Conservation (phyloP, 306 rosid genomes). For the Vicia sativa region DNA sequence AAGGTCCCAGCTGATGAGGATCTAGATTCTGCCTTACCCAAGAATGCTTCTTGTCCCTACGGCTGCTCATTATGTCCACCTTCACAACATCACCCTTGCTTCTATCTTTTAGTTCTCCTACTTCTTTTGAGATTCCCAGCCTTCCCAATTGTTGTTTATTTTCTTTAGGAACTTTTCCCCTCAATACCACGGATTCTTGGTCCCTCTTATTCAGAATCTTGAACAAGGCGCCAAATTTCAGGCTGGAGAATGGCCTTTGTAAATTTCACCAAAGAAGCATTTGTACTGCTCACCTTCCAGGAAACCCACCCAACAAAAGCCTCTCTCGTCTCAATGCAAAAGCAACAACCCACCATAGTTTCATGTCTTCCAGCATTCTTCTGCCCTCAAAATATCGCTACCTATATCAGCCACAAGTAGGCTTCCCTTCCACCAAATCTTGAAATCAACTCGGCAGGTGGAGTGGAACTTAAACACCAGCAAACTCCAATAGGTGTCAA, state of each 20-base stretch:
- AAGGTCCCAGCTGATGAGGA: too few species aligned
- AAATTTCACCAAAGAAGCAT: neutral
- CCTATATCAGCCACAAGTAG: neutral
- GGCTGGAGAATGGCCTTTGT: neutral
- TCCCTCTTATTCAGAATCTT: neutral
- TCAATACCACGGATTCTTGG: neutral
- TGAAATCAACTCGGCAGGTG: neutral
- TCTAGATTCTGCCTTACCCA: too few species aligned
- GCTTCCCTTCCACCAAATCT: neutral
- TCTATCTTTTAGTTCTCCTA: neutral
- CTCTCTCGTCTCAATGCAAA: neutral
- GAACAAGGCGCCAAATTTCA: neutral
- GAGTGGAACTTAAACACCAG: too few species aligned
- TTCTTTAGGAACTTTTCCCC: neutral
- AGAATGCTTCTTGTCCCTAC: neutral
- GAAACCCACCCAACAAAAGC: neutral
- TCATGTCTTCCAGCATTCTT: neutral
- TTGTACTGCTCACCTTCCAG: neutral
- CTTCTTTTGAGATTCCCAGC: neutral
- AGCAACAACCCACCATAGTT: neutral
- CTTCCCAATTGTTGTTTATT: neutral
- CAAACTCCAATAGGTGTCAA: too few species aligned
- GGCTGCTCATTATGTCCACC: neutral
- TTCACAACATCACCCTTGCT: neutral
- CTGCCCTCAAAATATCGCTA: neutral